Base-by-base conservation (phyloP, 176 grass and related monocot species). In the Ampelocalamus luodianensis region DNA sequence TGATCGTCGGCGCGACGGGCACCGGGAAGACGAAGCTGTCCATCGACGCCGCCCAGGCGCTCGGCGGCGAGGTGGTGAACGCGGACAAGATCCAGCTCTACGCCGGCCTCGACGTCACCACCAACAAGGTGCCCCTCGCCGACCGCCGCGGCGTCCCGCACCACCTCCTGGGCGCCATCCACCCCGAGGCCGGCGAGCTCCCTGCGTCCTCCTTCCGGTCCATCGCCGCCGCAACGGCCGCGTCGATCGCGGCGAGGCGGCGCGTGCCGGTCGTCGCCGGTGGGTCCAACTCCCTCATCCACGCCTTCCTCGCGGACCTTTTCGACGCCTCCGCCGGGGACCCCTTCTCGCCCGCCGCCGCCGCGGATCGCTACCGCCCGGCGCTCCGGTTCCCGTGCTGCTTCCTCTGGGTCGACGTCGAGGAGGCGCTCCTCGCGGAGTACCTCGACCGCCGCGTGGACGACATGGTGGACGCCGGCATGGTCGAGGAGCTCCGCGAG, bases 71-170 rank as follows among this genome's bases (percentile, higher is more conserved):
- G 91, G 94, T 93, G 32, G 72, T 96, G 17, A 96, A 96, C 91
- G 82, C 94, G 1, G 94, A 96, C 29, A 96, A 96, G 84, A 93
- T 96, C 74, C 94, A 96, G 87, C 84, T 96, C 34, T 93, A 96
- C 74, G 18, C 8, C 15, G 94, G 89, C 71, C 94, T 96, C 81
- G 91, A 96, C 81, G 5, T 91, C 86, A 91, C 91, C 76, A 96
- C 94, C 72, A 96, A 96, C 91, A 96, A 96, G 85, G 88, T 90
- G 16, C 8, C 81, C 43, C 27, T 36, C 54, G 48, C 26, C 3
- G 91, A 93, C 60, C 87, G 91, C 81, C 85, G 80, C 77, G 94
- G 87, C 84, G 91, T 95, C 9, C 83, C 65, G 77, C 93, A 95
- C 83, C 93, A 95, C 76, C 90, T 95, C 36, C 88, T 95, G 46